phyloP scores from a whole-genome alignment of 352 stramenopile genomes.

The Stramenopiles sp. region DNA sequence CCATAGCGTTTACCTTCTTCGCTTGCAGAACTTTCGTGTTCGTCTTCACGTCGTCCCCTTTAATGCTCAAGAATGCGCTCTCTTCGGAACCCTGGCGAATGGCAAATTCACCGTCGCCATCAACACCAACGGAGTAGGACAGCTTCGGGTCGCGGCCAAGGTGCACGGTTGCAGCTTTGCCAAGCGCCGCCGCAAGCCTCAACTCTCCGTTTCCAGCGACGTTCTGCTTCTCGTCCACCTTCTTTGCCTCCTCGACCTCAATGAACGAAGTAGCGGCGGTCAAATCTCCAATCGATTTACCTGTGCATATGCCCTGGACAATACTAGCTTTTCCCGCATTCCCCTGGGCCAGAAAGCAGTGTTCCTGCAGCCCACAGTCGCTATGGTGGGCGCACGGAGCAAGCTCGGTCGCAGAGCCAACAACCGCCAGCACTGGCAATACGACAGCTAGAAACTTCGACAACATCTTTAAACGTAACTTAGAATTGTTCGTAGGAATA shows the following conservation, averaged over 20 bases:
- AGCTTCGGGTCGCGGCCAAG: neutral
- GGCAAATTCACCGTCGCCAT: constrained; percentile 2
- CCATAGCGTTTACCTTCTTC: neutral
- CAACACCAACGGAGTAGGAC: neutral
- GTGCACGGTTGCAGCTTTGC: neutral
- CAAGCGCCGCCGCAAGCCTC: neutral
- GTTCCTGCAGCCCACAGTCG: neutral
- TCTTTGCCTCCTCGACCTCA: neutral
- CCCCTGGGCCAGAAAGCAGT: neutral
- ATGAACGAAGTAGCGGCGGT: neutral
- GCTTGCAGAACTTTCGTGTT: neutral
- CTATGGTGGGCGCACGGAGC: neutral
- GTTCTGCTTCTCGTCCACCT: neutral
- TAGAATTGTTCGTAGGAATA: too few relatives aligned
- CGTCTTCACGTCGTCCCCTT: neutral
- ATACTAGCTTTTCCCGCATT: neutral
- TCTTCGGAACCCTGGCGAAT: constrained; percentile 1
- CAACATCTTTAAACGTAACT: too few relatives aligned
- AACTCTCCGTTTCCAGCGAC: constrained; percentile 6
- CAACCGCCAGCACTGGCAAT: too few relatives aligned
- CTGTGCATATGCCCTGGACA: neutral
- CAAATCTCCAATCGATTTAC: neutral
- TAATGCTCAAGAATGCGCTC: neutral
- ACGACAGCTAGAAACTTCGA: too few relatives aligned
- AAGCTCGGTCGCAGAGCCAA: too few relatives aligned